These are phyloP conservation scores for Sporothrix phasma DNA, from an alignment of 2,329 filamentous ascomycete species.

Conservation along the genomic window DNA sequence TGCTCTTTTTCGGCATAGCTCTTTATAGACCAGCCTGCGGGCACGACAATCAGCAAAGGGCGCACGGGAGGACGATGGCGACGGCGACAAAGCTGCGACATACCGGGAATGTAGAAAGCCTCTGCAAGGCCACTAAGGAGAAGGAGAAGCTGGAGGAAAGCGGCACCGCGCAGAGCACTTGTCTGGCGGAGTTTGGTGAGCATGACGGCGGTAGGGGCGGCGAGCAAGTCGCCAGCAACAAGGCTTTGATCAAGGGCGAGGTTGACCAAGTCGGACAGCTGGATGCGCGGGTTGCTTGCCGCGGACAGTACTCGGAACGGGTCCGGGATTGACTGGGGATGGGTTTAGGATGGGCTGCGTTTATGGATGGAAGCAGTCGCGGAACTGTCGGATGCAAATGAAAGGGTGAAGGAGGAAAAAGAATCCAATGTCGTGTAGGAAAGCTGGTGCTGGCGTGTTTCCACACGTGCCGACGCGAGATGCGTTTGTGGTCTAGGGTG, in stretches of 20 bases:
- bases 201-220: conserved; percentile 1
- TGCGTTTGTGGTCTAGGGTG: conserved; percentile 2
- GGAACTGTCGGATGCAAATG: neutral
- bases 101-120: conserved; percentile 83
- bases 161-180: conserved; percentile 33
- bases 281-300: neutral
- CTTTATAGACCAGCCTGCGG: conserved; percentile 68
- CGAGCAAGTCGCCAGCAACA: neutral
- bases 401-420: neutral
- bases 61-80: too few relatives aligned
- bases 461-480: neutral
- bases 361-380: neutral
- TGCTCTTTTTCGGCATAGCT: conserved; percentile 67
- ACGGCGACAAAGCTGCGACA: conserved; percentile 20
- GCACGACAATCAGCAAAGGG: conserved; percentile 10
- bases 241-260: neutral
- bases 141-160: conserved; percentile 32
- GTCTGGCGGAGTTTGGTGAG: conserved; percentile 8
- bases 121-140: conserved; percentile 37
- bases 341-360: neutral
- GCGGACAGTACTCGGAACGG: neutral
- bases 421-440: too few relatives aligned
- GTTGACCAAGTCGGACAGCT: neutral
- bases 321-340: too few relatives aligned
- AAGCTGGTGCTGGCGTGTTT: neutral